phyloP scores from a whole-genome alignment of 176 grass and related monocot species.

The Poa pratensis region DNA sequence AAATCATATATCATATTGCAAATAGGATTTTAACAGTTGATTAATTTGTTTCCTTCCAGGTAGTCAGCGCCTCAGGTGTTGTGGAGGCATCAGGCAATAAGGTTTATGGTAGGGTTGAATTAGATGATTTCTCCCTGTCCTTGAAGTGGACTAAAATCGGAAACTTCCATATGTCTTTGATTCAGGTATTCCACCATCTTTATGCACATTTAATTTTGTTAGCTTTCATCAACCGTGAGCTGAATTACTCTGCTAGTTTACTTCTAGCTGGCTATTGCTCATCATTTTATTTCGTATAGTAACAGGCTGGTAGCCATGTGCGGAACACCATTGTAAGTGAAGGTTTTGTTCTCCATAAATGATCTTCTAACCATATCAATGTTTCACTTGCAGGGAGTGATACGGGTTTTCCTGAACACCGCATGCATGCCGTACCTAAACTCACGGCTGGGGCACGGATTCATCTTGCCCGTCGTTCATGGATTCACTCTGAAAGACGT shows the following conservation, averaged over 20 bases:
- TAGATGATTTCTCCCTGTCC: conserved; percentile 73
- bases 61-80: conserved; percentile 71
- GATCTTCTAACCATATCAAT: neutral
- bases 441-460: conserved; percentile 62
- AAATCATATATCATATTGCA: neutral
- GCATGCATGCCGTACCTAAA: conserved; percentile 78
- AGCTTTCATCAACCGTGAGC: neutral
- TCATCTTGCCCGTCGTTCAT: conserved; percentile 60
- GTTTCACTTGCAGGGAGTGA: conserved; percentile 66
- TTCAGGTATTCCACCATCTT: conserved; percentile 60
- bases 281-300: neutral
- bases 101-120: conserved; percentile 68
- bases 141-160: conserved; percentile 93
- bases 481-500: conserved; percentile 85
- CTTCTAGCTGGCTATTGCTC: conserved; percentile 1
- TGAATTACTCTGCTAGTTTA: neutral
- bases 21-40: neutral
- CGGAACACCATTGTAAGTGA: neutral
- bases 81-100: conserved; percentile 69
- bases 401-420: conserved; percentile 79
- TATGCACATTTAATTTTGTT: conserved; percentile 18
- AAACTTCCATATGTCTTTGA: conserved; percentile 85
- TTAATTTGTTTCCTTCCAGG: conserved; percentile 50
- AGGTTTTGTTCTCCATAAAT: neutral
- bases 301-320: neutral